A percentile compares a stretch with the other conserved stretches of the same genome.
These are phyloP conservation scores for Porodaedalea pini DNA, from an alignment of 1,284 basidiomycete species.

Conservation along the genomic window DNA sequence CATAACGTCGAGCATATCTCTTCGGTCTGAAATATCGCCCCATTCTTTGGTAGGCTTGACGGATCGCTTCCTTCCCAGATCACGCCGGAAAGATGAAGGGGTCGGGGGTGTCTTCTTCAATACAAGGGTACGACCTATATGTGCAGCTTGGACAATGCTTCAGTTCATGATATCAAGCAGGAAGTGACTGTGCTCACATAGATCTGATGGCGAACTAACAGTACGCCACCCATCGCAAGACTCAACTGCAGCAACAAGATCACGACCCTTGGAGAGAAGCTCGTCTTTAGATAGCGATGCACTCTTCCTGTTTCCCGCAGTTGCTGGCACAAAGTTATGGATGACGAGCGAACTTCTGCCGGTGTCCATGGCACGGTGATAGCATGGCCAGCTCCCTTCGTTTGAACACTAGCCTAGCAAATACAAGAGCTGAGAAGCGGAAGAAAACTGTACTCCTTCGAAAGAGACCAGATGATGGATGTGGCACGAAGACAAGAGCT, in stretches of 20 bases:
- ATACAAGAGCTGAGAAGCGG: not conserved
- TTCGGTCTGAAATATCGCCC: slow-evolving; percentile 31
- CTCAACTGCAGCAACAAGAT: slow-evolving; percentile 2
- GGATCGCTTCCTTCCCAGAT: not conserved
- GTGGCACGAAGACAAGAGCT: no score
- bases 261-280: slow-evolving; percentile 6
- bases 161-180: not conserved
- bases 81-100: not conserved
- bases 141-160: not conserved
- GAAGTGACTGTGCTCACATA: not conserved
- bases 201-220: not conserved
- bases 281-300: slow-evolving; percentile 3
- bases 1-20: slow-evolving; percentile 33
- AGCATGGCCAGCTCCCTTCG: slow-evolving; percentile 9
- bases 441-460: no score
- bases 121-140: not conserved
- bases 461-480: no score
- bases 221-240: slow-evolving; percentile 1
- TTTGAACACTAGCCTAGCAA: not conserved
- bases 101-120: not conserved
- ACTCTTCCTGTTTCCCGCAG: not conserved
- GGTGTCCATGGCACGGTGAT: not conserved
- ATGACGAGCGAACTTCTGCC: slow-evolving; percentile 5
- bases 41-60: slow-evolving; percentile 33
- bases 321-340: slow-evolving; percentile 2